Percentiles rank a stretch among this genome's conserved stretches.
Evolutionary conservation across 2,329 filamentous ascomycete genomes (phyloP).

Genomic region (Calonectria naviculata): DNA sequence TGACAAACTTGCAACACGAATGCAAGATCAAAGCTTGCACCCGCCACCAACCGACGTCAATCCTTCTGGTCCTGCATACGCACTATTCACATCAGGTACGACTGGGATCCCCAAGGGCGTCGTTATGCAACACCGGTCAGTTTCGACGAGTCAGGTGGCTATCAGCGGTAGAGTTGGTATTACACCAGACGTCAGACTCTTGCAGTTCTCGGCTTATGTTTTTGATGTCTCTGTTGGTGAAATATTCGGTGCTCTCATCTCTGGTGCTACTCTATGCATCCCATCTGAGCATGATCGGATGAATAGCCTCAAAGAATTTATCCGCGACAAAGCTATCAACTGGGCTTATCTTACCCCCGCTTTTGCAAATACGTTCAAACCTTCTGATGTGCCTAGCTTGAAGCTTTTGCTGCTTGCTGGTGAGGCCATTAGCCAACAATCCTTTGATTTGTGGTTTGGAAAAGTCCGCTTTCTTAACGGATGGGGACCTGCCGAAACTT

Average conservation of each 20-base stretch:
- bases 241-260: constrained; percentile 19
- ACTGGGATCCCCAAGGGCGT: constrained; percentile 41
- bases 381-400: neutral
- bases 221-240: constrained; percentile 13
- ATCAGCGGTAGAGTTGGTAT: constrained; percentile 10
- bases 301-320: constrained; percentile 6
- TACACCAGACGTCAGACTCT: constrained; percentile 8
- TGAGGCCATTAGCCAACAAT: constrained; percentile 6
- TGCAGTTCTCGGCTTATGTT: constrained; percentile 24
- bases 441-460: constrained; percentile 10
- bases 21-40: neutral
- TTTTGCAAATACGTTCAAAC: constrained; percentile 8
- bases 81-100: constrained; percentile 40
- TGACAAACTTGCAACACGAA: neutral
- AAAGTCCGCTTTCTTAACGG: constrained; percentile 10
- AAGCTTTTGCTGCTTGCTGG: constrained; percentile 9
- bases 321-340: neutral
- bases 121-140: constrained; percentile 29
- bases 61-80: constrained; percentile 23
- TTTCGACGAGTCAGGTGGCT: constrained; percentile 21
- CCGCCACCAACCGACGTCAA: neutral
- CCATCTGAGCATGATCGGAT: constrained; percentile 13
- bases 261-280: constrained; percentile 22
- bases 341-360: constrained; percentile 12
- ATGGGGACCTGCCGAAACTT: constrained; percentile 3